phyloP scores from a whole-genome alignment of 768 basidiomycete genomes.

The Leccinum arenicola region DNA sequence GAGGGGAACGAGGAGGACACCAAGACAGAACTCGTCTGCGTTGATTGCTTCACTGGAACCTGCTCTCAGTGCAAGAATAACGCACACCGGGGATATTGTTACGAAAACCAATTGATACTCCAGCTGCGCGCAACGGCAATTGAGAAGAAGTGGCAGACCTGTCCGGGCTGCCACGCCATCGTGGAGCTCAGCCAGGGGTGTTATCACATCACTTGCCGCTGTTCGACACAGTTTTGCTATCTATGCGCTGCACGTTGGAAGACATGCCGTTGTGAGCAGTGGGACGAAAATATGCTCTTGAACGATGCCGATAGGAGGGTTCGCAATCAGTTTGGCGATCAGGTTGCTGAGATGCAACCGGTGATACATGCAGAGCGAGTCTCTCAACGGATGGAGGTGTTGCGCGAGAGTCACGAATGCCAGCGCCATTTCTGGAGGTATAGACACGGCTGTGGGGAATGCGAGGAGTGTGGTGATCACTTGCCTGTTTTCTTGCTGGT shows the following conservation, averaged over 20 bases:
- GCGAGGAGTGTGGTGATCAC: conserved; percentile 43
- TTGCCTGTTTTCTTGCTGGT: conserved; percentile 48
- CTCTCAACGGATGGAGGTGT: conserved; percentile 26
- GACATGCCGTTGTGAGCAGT: conserved; percentile 56
- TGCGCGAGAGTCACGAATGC: conserved; percentile 56
- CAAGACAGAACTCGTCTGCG: conserved; percentile 33
- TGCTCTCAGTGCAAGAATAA: conserved; percentile 51
- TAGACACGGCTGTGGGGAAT: conserved; percentile 41
- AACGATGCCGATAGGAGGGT: conserved; percentile 25
- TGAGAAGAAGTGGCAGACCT: conserved; percentile 55
- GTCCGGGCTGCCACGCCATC: conserved; percentile 54
- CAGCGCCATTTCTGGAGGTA: conserved; percentile 43
- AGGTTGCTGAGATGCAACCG: conserved; percentile 15
- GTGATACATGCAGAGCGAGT: conserved; percentile 19
- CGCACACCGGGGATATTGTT: conserved; percentile 42
- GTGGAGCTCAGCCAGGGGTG: conserved; percentile 59
- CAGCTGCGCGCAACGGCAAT: conserved; percentile 46
- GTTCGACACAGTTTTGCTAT: conserved; percentile 57
- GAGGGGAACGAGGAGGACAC: not conserved
- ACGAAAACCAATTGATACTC: conserved; percentile 40
- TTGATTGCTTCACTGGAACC: conserved; percentile 36
- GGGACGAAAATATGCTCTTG: conserved; percentile 52
- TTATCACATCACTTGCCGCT: conserved; percentile 61
- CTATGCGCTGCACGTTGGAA: conserved; percentile 63
- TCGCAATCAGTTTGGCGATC: conserved; percentile 21